Base-by-base conservation (phyloP, 2,329 filamentous ascomycete genomes). In the Ceratocystis harringtonii region DNA sequence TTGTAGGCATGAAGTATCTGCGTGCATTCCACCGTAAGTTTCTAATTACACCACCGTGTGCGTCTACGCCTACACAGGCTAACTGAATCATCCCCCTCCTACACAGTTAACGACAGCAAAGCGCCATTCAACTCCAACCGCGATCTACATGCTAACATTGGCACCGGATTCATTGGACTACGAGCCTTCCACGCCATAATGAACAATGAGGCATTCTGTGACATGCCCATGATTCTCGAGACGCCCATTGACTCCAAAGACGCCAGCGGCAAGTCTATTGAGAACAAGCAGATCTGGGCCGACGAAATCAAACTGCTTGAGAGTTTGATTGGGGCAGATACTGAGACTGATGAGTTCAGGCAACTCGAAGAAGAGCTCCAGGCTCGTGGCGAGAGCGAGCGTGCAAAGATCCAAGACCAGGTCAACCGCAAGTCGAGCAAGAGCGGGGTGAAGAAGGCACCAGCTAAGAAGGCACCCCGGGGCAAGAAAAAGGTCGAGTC, bases 131-230 rank as follows among this genome's bases (percentile, higher is more conserved):
- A 76, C 52, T 94, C 90, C 44, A 84, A 90, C 69, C 84, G 92
- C 50, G 94, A 99, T 73, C 77, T 97, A 1, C 94, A 99, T 75
- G 91, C 92, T 69, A 97, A 96, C 73, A 97, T 99, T 69, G 94
- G 94, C 30, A 95, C 91, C 0, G 94, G 94, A 0, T 99, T 95
- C 72, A 80, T 99, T 0, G 94, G 94, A 0, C 80, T 99, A 17
- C 83, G 89, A 25, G 89, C 92, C 1, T 99, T 99, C 75, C 90
- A 96, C 76, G 90, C 86, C 72, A 78, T 99, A 67, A 87, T 97
- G 79, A 97, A 97, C 74, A 85, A 90, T 71, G 78, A 81, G 30
- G 79, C 84, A 1, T 88, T 97, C 67, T 82, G 88, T 70, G 84
- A 84, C 30, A 76, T 96, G 71, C 94, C 94, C 3, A 90, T 99